Conservation (phyloP, 176 grass and related monocot species). For the Sorghum bicolor region Sorghum_bicolor_NCBIv3 NC_012879.2:58310501-58311000, state of each 20-base stretch:
- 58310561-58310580: not conserved
- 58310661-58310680: not conserved
- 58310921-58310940: not conserved
- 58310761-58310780: not conserved
- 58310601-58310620: not conserved
- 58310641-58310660: not conserved
- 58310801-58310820: not conserved
- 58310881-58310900: not conserved
- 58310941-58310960: not conserved
- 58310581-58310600: not conserved
- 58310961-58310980: not conserved
- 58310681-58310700: not conserved
- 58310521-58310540: not conserved
- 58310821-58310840: not conserved
- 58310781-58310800: not conserved
- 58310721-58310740: not conserved
- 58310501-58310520: not conserved
- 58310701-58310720: not conserved
- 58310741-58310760: not conserved
- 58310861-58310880: not conserved
- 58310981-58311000: not conserved
- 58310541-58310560: not conserved
- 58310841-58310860: conserved; percentile 22
- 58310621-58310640: not conserved
- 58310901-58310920: not conserved